Conservation (phyloP, 148 eudicot species). For the Camellia japonica region DNA sequence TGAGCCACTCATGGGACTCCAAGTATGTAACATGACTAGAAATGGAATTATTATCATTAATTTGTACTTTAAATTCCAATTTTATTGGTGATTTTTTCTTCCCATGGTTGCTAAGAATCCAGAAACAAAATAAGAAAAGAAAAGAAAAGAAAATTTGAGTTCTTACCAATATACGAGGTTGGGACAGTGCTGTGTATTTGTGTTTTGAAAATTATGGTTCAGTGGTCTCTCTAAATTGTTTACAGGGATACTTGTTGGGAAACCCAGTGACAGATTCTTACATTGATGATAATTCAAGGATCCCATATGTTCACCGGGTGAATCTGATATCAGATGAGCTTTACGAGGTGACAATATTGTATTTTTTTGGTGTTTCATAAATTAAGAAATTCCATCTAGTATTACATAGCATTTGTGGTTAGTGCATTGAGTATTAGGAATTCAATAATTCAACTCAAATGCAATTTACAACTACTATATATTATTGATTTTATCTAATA, state of each 20-base stretch:
- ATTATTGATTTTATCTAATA: no score
- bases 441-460: no score
- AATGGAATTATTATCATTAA: not conserved
- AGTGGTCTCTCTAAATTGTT: no score
- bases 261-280: slow-evolving; percentile 16
- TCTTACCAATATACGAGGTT: no score
- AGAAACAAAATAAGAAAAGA: no score
- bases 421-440: not conserved
- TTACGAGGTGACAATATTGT: slow-evolving; percentile 25
- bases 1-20: not conserved
- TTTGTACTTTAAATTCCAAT: not conserved
- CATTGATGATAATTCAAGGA: not conserved
- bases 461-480: not conserved
- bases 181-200: not conserved
- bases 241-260: slow-evolving; percentile 29
- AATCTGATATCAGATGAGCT: slow-evolving; percentile 30
- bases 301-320: slow-evolving; percentile 19
- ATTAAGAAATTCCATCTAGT: not conserved
- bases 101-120: not conserved
- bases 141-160: no score
- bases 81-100: not conserved
- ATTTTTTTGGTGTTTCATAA: not conserved
- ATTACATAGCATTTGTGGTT: not conserved
- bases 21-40: not conserved
- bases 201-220: not conserved